Evolutionary conservation across 139 green algal species (phyloP), one percentile per base, ranked within the genome.

Genomic region (Pycnococcus provasolii): DNA sequence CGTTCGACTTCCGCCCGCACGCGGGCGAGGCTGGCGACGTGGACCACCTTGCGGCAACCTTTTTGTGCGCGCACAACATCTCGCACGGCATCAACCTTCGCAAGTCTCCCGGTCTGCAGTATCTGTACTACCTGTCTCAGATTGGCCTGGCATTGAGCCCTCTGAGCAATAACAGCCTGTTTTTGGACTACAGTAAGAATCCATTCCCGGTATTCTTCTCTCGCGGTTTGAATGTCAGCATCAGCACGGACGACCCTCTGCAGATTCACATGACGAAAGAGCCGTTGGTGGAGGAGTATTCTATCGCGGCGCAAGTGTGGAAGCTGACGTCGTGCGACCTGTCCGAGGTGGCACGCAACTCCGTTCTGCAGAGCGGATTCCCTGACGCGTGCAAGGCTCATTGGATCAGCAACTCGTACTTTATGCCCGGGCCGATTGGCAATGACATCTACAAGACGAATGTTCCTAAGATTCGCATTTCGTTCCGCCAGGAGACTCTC

Each of bases 371-470:
- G 84, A 88, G 73, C 8, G 92, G 90, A 53, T 98, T 96, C 80
- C 89, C 89, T 4, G 87, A 95, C 75, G 79, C 84, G 13, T 81
- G 78, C 76, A 90, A 80, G 67, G 66, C 72, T 37, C 74, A 80
- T 48, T 80, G 74, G 74, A 41, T 81, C 26, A 64, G 67, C 2
- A 13, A 52, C 13, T 37, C 70, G 15, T 78, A 80, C 60, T 78
- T 45, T 44, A 70, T 67, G 37, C 73, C 76, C 1, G 92, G 92
- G 13, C 86, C 87, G 0, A 83, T 90, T 44, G 93, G 91, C 53
- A 98, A 98, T 77, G 89, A 97, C 85, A 96, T 97, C 58, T 84
- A 97, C 60, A 95, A 94, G 76, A 96, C 90, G 44, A 98, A 98
- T 76, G 92, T 98, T 67, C 92, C 92, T 44, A 89, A 95, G 69